phyloP scores from a whole-genome alignment of 2,329 filamentous ascomycete genomes.

The Beauveria bassiana region DNA sequence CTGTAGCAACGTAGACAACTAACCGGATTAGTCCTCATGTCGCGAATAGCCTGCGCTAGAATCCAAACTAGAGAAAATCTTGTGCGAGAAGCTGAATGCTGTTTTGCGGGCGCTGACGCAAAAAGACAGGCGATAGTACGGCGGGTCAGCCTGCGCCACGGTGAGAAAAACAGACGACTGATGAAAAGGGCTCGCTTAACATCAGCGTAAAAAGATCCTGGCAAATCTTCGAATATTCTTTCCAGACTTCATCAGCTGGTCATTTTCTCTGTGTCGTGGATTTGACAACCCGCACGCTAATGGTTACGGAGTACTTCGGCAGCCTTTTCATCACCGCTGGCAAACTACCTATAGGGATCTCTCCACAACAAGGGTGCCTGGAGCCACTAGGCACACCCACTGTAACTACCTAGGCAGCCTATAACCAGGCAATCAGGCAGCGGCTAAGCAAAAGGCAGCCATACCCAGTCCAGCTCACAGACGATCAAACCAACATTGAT shows the following conservation, averaged over 20 bases:
- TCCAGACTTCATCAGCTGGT: too few species aligned
- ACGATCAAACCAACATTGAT: background rate
- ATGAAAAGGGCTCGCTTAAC: too few species aligned
- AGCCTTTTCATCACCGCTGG: too few species aligned
- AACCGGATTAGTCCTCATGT: constrained; percentile 2
- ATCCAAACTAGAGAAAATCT: background rate
- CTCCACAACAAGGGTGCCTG: background rate
- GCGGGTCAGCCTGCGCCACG: constrained; percentile 2
- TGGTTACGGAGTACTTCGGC: too few species aligned
- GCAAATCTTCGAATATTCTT: too few species aligned
- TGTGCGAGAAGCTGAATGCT: background rate
- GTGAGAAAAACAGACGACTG: too few species aligned
- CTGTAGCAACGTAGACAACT: background rate
- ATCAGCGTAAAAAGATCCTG: too few species aligned
- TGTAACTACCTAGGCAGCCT: too few species aligned
- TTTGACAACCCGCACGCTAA: too few species aligned
- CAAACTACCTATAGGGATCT: background rate
- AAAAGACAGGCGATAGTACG: background rate
- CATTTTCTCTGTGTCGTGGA: too few species aligned
- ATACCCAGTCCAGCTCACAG: background rate
- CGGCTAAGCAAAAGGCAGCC: background rate
- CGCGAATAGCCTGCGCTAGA: background rate
- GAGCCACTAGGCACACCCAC: background rate
- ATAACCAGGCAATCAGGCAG: background rate
- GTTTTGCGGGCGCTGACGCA: background rate